Base-by-base conservation (phyloP, 192 early-diverging fungal genomes). In the Entomortierella parvispora region DNA sequence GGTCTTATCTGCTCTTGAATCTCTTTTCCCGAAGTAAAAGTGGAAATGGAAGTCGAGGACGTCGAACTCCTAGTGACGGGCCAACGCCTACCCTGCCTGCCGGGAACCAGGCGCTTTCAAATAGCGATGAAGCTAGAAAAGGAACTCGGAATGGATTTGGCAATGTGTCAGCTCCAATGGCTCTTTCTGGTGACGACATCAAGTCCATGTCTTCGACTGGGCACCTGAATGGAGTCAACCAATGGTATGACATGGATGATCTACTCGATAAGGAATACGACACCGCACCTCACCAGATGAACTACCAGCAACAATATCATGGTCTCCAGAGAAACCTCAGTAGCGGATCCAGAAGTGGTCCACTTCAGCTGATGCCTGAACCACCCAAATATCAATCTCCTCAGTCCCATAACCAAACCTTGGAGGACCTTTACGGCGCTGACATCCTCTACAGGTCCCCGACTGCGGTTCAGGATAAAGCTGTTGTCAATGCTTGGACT, bases 231-330 rank as follows among this genome's bases (percentile, higher is more conserved):
- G 54, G 47, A 49, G 47, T 8, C 7, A 34, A 52, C 8, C 74
- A 77, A 10, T 64, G 60, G 65, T 51, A 68, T 43, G 51, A 77
- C 23, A 77, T 77, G 74, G 74, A 77, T 18, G 74, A 62, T 5
- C 65, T 77, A 1, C 47, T 77, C 15, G 74, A 68, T 43, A 56
- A 64, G n/a, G 74, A 77, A 40, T 77, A 77, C 26, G 65, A 56
- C 22, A 23, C 57, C 15, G 47, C 47, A 18, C 47, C 47, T 6
- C 4, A 18, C n/a, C 47, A 49, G 47, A 23, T 40, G 37, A 6
- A 20, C 6, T 18, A 49, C 6, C 47, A 17, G 5, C 47, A 49
- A 23, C 47, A 20, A 18, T 43, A 46, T 5, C n/a, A 26, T 9
- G 51, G 53, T 6, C 31, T 54, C 8, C 40, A 70, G 22, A 25